Evolutionary conservation across 1,139 yeast species (phyloP).

Genomic region (Yamadazyma blattariae): DNA sequence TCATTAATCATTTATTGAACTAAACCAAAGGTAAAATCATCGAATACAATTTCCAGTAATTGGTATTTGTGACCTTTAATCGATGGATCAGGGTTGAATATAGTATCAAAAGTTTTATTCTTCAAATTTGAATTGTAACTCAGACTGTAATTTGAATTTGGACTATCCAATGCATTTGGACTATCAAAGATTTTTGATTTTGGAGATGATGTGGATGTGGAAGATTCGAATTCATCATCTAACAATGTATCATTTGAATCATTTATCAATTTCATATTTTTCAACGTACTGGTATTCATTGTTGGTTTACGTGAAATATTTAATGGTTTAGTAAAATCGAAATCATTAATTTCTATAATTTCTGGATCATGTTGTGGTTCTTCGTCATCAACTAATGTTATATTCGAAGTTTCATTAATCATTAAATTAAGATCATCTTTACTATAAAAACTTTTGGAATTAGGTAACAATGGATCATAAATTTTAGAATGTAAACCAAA

Average conservation of each 20-base stretch:
- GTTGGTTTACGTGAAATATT: slow-evolving; percentile 12
- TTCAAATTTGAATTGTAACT: too few species aligned
- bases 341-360: too few species aligned
- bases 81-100: too few species aligned
- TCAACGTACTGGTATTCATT: neutral
- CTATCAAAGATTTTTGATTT: slow-evolving; percentile 6
- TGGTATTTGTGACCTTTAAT: slow-evolving; percentile 4
- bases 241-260: slow-evolving; percentile 19
- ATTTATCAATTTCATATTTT: neutral
- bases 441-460: slow-evolving; percentile 25
- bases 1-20: neutral
- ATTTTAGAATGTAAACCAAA: slow-evolving; percentile 53
- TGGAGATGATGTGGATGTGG: too few species aligned
- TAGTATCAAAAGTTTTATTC: too few species aligned
- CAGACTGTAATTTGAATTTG: slow-evolving; percentile 1
- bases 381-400: slow-evolving; percentile 26
- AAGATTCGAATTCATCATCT: too few species aligned
- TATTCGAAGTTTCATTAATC: slow-evolving; percentile 21
- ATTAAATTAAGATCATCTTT: slow-evolving; percentile 29
- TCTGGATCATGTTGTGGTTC: too few species aligned
- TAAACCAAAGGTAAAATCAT: slow-evolving; percentile 4
- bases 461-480: slow-evolving; percentile 27
- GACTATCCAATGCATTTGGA: slow-evolving; percentile 6
- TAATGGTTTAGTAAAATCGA: slow-evolving; percentile 22
- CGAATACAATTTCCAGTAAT: slow-evolving; percentile 5